Evolutionary conservation across 805 yeast genomes (phyloP).

Genomic region (Zygoascus flipseniorum): DNA sequence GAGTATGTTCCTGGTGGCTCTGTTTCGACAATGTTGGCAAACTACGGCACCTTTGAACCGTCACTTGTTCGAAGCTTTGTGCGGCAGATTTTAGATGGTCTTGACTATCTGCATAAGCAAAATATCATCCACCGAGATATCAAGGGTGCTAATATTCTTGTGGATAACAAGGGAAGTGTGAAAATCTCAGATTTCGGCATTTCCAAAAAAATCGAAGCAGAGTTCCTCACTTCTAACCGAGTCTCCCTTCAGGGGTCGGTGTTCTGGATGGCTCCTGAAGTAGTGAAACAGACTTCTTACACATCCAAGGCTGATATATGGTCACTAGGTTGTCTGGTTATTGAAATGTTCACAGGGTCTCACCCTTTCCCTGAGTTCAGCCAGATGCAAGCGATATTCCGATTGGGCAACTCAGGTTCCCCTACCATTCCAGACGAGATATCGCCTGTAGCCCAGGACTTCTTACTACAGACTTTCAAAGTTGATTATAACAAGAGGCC

Average conservation of each 20-base stretch:
- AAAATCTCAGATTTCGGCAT: conserved; percentile 86
- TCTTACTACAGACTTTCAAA: conserved; percentile 60
- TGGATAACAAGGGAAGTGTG: conserved; percentile 71
- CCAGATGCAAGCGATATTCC: conserved; percentile 95
- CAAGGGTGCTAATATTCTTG: conserved; percentile 79
- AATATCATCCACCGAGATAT: conserved; percentile 80
- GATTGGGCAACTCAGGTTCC: conserved; percentile 70
- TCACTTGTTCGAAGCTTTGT: conserved; percentile 63
- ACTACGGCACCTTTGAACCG: conserved; percentile 76
- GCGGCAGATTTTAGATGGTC: conserved; percentile 66
- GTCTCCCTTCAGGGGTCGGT: conserved; percentile 91
- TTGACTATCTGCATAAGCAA: conserved; percentile 63
- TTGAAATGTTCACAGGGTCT: conserved; percentile 92
- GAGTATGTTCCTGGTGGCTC: conserved; percentile 72
- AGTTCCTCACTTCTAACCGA: conserved; percentile 42
- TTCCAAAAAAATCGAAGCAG: conserved; percentile 57
- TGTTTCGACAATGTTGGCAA: conserved; percentile 58
- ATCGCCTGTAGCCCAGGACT: conserved; percentile 58
- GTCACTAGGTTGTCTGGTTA: conserved; percentile 91
- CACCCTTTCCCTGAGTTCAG: conserved; percentile 94
- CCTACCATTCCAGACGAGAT: conserved; percentile 69
- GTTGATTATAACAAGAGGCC: conserved; percentile 69
- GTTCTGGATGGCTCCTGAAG: conserved; percentile 99
- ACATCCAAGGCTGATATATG: conserved; percentile 93
- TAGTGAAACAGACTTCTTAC: conserved; percentile 84